Conservation (phyloP, 257 asterid genomes). For the Gentiana straminea region DNA sequence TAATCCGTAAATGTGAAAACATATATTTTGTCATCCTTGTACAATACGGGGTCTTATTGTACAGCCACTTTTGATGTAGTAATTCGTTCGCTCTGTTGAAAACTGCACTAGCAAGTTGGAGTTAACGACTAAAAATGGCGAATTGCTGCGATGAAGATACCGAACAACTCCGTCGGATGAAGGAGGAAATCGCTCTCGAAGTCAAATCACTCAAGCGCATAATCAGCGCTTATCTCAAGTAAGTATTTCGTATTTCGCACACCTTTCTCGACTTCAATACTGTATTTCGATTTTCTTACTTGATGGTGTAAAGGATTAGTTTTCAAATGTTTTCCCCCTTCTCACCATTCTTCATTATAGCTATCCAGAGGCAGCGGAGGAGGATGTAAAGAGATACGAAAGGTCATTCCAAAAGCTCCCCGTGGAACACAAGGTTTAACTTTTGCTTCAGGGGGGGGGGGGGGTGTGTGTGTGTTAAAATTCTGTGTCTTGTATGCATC, state of each 20-base stretch:
- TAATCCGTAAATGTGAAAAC: too few relatives aligned
- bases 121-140: too few relatives aligned
- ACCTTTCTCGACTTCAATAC: neutral
- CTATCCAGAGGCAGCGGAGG: conserved; percentile 86
- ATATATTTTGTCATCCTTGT: too few relatives aligned
- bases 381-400: conserved; percentile 68
- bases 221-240: conserved; percentile 85
- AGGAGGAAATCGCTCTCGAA: conserved; percentile 69
- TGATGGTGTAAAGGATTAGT: neutral
- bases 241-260: too few relatives aligned
- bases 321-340: conserved; percentile 1
- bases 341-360: conserved; percentile 23
- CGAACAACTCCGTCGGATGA: conserved; percentile 53
- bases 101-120: too few relatives aligned
- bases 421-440: conserved; percentile 51
- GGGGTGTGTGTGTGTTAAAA: too few relatives aligned
- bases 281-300: neutral
- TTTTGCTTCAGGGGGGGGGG: conserved; percentile 2
- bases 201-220: conserved; percentile 79
- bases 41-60: too few relatives aligned
- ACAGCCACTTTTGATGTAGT: too few relatives aligned
- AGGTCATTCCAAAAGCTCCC: conserved; percentile 55
- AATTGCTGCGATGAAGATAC: conserved; percentile 16
- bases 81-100: too few relatives aligned
- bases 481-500: neutral